phyloP scores from a whole-genome alignment of 768 basidiomycete species.

The Imleria badia region DNA sequence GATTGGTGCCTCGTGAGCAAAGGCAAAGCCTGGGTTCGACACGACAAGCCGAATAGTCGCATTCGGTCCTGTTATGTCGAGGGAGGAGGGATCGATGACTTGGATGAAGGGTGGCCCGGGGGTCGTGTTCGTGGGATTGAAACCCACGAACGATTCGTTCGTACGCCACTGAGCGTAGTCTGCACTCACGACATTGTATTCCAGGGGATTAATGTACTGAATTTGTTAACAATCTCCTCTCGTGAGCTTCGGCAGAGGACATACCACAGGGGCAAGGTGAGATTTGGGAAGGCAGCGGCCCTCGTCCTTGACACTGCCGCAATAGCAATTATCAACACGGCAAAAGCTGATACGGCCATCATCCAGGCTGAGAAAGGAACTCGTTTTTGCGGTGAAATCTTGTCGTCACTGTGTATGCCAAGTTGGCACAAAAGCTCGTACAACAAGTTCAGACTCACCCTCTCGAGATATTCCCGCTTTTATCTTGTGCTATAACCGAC shows the following conservation, averaged over 20 bases:
- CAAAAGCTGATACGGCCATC: background rate
- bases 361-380: background rate
- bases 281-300: background rate
- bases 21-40: constrained; percentile 60
- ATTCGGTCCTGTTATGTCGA: constrained; percentile 53
- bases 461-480: too few species aligned
- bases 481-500: too few species aligned
- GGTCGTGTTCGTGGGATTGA: constrained; percentile 62
- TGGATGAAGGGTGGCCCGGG: constrained; percentile 68
- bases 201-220: constrained; percentile 51
- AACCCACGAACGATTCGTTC: constrained; percentile 41
- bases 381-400: background rate
- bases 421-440: too few species aligned
- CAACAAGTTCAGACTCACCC: too few species aligned
- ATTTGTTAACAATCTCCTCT: background rate
- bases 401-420: too few species aligned
- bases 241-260: background rate
- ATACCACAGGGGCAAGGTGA: constrained; percentile 23
- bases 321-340: constrained; percentile 7
- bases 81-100: constrained; percentile 52
- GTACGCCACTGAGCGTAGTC: constrained; percentile 39
- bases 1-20: constrained; percentile 80
- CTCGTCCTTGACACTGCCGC: background rate
- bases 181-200: constrained; percentile 52
- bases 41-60: constrained; percentile 64